phyloP scores from a whole-genome alignment of 1,139 yeast species.

The Pichia sp. region DNA sequence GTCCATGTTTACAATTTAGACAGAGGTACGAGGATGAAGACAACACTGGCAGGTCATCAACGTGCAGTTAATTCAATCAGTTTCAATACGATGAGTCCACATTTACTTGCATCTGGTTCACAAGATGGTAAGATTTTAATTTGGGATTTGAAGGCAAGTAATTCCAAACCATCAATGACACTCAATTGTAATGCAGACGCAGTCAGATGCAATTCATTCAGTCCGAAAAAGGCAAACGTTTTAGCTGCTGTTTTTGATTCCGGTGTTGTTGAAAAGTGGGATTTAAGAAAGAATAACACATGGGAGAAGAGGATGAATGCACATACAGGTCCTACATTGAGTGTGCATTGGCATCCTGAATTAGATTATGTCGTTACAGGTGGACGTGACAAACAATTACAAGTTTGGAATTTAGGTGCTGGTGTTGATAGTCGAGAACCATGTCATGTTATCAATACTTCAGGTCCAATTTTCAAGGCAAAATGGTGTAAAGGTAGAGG shows the following conservation, averaged over 20 bases:
- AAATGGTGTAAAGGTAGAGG: conserved; percentile 57
- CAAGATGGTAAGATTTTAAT: conserved; percentile 87
- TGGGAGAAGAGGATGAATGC: conserved; percentile 80
- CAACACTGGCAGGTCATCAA: conserved; percentile 65
- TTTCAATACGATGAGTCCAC: conserved; percentile 57
- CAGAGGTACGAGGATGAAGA: conserved; percentile 41
- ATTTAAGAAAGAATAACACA: conserved; percentile 56
- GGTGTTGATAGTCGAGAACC: conserved; percentile 49
- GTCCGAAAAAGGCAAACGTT: conserved; percentile 46
- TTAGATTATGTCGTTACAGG: conserved; percentile 84
- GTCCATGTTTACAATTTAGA: conserved; percentile 47
- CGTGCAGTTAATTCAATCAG: conserved; percentile 82
- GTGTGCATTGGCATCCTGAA: conserved; percentile 87
- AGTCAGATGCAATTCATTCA: conserved; percentile 59
- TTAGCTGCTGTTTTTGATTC: conserved; percentile 83
- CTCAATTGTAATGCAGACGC: conserved; percentile 62
- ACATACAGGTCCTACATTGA: conserved; percentile 88
- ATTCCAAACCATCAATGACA: conserved; percentile 45
- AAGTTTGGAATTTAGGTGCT: conserved; percentile 67
- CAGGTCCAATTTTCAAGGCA: conserved; percentile 75
- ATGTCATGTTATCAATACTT: conserved; percentile 67
- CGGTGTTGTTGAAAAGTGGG: conserved; percentile 86
- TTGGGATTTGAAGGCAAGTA: conserved; percentile 77
- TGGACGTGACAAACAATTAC: conserved; percentile 85
- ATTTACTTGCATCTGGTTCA: conserved; percentile 74